phyloP scores from a whole-genome alignment of 2,329 filamentous ascomycete species.

The Samsoniella hepiali region DNA sequence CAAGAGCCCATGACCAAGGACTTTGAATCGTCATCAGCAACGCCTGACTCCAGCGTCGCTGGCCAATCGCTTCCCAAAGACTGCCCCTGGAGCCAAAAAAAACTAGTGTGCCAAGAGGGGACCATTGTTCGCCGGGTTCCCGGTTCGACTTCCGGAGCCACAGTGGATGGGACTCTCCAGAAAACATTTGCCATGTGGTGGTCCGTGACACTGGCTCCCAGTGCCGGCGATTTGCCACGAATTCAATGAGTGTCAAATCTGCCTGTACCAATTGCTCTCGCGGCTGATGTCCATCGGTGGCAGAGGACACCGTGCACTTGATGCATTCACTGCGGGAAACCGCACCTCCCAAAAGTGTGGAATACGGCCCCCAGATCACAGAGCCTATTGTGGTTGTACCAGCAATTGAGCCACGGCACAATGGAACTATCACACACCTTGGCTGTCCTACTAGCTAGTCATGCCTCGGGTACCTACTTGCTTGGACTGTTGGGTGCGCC shows the following conservation, averaged over 20 bases:
- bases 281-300: neutral
- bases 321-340: neutral
- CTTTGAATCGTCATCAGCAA: neutral
- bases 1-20: neutral
- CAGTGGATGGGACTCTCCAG: slow-evolving; percentile 3
- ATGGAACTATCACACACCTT: neutral
- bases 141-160: slow-evolving; percentile 13
- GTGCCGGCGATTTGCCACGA: neutral
- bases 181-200: slow-evolving; percentile 8
- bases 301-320: neutral
- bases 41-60: neutral
- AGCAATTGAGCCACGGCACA: neutral
- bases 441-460: neutral
- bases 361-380: neutral
- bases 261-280: neutral
- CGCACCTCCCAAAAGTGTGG: neutral
- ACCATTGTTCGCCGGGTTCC: slow-evolving; percentile 5
- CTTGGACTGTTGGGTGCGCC: neutral
- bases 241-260: neutral
- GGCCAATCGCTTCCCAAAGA: neutral
- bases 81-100: neutral
- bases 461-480: no score
- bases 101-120: neutral
- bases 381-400: neutral
- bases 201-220: slow-evolving; percentile 3